Conservation (phyloP, 805 yeast genomes). For the Jamesozyma spencerorum region DNA sequence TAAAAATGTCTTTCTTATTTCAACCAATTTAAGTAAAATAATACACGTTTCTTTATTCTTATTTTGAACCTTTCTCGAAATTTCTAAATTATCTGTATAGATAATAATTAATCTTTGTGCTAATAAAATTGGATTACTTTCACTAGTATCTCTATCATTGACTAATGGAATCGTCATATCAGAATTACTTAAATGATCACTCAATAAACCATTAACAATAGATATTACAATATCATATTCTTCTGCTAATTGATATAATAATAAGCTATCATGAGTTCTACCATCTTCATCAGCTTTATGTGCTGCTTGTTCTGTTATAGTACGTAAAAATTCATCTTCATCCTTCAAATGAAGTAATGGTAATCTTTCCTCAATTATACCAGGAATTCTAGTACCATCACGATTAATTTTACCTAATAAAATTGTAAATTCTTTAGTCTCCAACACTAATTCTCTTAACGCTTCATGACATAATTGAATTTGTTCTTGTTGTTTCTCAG, state of each 20-base stretch:
- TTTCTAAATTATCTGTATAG: constrained; percentile 47
- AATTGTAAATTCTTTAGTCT: constrained; percentile 74
- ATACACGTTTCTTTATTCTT: constrained; percentile 57
- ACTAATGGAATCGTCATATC: constrained; percentile 54
- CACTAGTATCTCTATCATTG: constrained; percentile 33
- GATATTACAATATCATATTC: constrained; percentile 74
- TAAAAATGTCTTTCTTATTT: constrained; percentile 53
- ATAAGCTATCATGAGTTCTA: constrained; percentile 71
- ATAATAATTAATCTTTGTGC: constrained; percentile 29
- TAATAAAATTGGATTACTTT: constrained; percentile 33
- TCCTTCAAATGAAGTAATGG: constrained; percentile 51
- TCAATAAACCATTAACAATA: constrained; percentile 64
- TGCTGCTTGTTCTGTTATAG: constrained; percentile 80
- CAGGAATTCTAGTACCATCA: constrained; percentile 72
- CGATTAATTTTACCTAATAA: constrained; percentile 75
- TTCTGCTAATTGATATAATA: constrained; percentile 79
- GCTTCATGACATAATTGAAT: constrained; percentile 62
- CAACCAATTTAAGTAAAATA: constrained; percentile 54
- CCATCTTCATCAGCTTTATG: constrained; percentile 86
- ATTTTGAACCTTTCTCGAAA: constrained; percentile 45
- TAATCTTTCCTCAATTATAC: constrained; percentile 73
- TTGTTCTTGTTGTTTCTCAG: constrained; percentile 36
- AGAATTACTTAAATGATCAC: constrained; percentile 64
- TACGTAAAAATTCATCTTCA: constrained; percentile 51
- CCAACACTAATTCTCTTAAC: constrained; percentile 71